These are phyloP conservation scores for Petunia hybrid DNA, from an alignment of 305 asterid genomes.

Conservation along the genomic window DNA sequence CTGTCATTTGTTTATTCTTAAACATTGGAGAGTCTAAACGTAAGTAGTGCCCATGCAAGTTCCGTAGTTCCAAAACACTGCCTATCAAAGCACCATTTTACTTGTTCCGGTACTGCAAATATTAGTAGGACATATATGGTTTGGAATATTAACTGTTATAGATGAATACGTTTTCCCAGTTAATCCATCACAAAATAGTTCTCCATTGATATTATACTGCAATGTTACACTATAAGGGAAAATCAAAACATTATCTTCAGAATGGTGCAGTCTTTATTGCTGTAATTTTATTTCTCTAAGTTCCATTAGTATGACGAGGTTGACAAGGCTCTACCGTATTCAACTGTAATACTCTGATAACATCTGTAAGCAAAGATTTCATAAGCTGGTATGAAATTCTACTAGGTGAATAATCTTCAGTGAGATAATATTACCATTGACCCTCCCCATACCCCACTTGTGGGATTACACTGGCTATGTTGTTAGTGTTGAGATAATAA, in stretches of 20 bases:
- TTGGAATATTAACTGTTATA: not conserved
- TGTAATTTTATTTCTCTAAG: slow-evolving; percentile 24
- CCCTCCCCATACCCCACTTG: no score
- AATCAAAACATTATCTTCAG: not conserved
- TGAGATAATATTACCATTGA: slow-evolving; percentile 13
- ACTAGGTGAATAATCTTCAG: slow-evolving; percentile 5
- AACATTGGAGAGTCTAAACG: slow-evolving; percentile 2
- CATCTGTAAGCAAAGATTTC: slow-evolving; percentile 3
- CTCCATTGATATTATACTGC: slow-evolving; percentile 9
- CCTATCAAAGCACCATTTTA: slow-evolving; percentile 26
- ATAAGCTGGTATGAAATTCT: slow-evolving; percentile 19
- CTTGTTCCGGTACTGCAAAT: slow-evolving; percentile 15
- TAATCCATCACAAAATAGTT: not conserved
- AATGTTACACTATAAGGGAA: slow-evolving; percentile 2
- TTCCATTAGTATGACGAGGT: not conserved
- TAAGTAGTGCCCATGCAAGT: slow-evolving; percentile 1
- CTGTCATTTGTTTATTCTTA: slow-evolving; percentile 11
- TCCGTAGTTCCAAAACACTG: not conserved
- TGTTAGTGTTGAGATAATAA: not conserved
- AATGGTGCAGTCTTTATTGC: not conserved
- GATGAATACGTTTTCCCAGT: not conserved
- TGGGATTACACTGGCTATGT: no score
- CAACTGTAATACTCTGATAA: not conserved
- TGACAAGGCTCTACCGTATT: not conserved
- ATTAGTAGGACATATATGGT: slow-evolving; percentile 2